Percentiles rank a stretch among this genome's conserved stretches.
Conservation (phyloP, 2,329 filamentous ascomycete genomes). For the Calycina marina region DNA sequence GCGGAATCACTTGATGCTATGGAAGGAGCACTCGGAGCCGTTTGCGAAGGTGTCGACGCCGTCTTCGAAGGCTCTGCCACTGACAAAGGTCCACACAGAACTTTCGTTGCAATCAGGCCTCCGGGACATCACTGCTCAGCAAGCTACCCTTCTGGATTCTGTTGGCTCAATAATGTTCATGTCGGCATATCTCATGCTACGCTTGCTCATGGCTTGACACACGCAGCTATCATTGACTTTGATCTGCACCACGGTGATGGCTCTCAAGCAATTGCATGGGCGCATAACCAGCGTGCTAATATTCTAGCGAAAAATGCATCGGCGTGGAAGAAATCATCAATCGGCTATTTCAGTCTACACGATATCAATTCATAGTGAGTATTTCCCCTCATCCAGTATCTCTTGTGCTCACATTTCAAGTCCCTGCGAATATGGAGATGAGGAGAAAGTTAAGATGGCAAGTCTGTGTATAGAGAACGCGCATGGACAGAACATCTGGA, state of each 20-base stretch:
- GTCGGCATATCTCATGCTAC: conserved; percentile 89
- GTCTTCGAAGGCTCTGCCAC: conserved; percentile 46
- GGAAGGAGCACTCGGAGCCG: conserved; percentile 80
- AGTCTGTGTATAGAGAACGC: conserved; percentile 90
- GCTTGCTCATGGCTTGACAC: conserved; percentile 71
- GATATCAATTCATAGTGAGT: conserved; percentile 85
- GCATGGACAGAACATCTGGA: conserved; percentile 90
- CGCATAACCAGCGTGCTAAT: conserved; percentile 61
- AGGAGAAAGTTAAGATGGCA: conserved; percentile 84
- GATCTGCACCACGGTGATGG: conserved; percentile 77
- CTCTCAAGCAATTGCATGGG: conserved; percentile 90
- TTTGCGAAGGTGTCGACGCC: conserved; percentile 82
- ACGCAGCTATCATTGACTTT: conserved; percentile 64
- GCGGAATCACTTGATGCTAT: conserved; percentile 74
- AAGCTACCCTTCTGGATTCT: conserved; percentile 83
- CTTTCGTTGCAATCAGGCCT: conserved; percentile 84
- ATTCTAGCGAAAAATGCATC: conserved; percentile 54
- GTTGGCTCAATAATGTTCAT: conserved; percentile 97
- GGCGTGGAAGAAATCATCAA: conserved; percentile 66
- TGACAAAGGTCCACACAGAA: conserved; percentile 47
- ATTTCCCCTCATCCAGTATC: no score
- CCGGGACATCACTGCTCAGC: conserved; percentile 93
- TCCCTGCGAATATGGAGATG: conserved; percentile 86
- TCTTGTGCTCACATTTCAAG: neutral
- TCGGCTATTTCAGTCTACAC: conserved; percentile 93